phyloP scores from a whole-genome alignment of 176 grass and related monocot species.

The Phyllostachys edulis region DNA sequence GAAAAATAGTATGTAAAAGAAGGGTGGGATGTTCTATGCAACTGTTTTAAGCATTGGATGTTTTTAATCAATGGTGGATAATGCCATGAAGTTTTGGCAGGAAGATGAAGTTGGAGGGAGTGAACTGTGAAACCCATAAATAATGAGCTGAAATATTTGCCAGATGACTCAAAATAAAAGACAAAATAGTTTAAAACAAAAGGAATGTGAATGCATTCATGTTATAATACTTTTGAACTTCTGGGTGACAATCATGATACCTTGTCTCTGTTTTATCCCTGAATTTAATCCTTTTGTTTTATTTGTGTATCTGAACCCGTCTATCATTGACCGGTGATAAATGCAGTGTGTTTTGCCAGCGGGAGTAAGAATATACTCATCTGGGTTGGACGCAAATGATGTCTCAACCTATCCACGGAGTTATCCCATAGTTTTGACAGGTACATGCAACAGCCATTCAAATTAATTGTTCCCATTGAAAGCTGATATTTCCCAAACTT shows the following conservation, averaged over 20 bases:
- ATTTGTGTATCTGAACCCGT: conserved; percentile 26
- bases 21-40: background rate
- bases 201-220: background rate
- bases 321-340: conserved; percentile 36
- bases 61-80: background rate
- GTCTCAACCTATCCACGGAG: conserved; percentile 72
- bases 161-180: background rate
- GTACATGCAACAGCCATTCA: conserved; percentile 36
- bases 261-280: conserved; percentile 14
- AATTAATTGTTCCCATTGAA: background rate
- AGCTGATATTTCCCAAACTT: conserved; percentile 24
- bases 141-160: conserved; percentile 1
- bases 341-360: conserved; percentile 98
- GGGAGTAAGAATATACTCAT: conserved; percentile 96
- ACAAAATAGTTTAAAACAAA: background rate
- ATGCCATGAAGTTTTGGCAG: conserved; percentile 2
- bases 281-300: background rate
- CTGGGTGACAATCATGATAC: conserved; percentile 17
- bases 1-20: background rate
- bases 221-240: conserved; percentile 2
- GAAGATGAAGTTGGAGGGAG: background rate
- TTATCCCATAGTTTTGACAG: conserved; percentile 99
- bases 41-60: background rate
- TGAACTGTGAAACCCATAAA: background rate
- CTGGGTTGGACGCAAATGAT: conserved; percentile 66